Base-by-base conservation (phyloP, 2,329 filamentous ascomycete species). In the Alternaria solani region DNA sequence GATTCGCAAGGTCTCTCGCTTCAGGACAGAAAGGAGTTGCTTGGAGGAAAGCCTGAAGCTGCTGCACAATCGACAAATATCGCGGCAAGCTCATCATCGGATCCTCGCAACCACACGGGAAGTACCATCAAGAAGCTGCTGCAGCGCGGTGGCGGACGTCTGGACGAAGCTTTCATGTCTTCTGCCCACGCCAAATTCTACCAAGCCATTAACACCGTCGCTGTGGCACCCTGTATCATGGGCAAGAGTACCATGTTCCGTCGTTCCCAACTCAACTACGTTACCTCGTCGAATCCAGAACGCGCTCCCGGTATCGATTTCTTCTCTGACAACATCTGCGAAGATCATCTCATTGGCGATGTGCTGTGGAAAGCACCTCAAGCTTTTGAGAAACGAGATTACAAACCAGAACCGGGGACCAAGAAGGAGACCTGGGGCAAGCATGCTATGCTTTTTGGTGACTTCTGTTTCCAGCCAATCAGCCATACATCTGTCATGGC, bases 191-290 rank as follows among this genome's bases (percentile, higher is more conserved):
- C 93, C 69, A 99, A 99, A 76, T 98, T 99, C 84, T 99, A 99
- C 81, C 91, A 90, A 8, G 95, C 94, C 62, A 99, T 99, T 85
- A 98, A 98, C 79, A 92, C 92, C 0, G 92, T 97, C 16, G 86
- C 91, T 4, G 81, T 98, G 53, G 95, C 95, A 0, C 95, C 96
- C 8, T 99, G 95, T 79, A 91, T 96, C 59, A 90, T 98, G 23
- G 95, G 95, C 51, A 99, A 99, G 81, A 96, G 93, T 72, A 98
- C 96, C 81, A 98, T 99, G 94, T 99, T 98, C 80, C 91, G 95
- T 60, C 92, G 91, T 63, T 92, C 92, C 0, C 94, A 99, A 72
- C 87, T 99, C 36, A 88, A 97, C 78, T 86, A 86, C 66, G 86
- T 95, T 8, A 90, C 88, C 1, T 70, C 79, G 0, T 88, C 32